phyloP scores from a whole-genome alignment of 2,329 filamentous ascomycete genomes.

The Ophiostoma sp. region DNA sequence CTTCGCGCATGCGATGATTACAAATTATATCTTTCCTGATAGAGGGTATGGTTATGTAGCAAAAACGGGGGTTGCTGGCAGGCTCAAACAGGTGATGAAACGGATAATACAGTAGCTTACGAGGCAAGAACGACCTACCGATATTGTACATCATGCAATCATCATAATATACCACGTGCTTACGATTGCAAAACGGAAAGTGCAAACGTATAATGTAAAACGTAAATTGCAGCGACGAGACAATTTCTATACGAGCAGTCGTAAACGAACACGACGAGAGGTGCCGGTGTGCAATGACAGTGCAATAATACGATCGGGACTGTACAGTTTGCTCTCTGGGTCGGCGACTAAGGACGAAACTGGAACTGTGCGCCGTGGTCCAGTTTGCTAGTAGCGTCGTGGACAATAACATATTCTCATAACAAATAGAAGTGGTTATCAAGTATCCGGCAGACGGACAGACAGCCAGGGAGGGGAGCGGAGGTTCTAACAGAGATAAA shows the following conservation, averaged over 20 bases:
- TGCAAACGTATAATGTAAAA: not conserved
- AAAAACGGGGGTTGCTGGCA: not conserved
- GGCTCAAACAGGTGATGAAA: slow-evolving; percentile 5
- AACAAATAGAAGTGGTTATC: not conserved
- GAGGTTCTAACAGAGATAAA: not conserved
- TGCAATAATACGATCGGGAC: not conserved
- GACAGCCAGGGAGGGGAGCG: not conserved
- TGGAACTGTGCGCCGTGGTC: slow-evolving; percentile 11
- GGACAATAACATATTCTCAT: not conserved
- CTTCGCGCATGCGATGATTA: not conserved
- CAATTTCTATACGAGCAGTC: not conserved
- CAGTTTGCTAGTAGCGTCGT: slow-evolving; percentile 3
- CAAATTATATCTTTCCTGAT: not conserved
- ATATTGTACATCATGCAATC: not conserved
- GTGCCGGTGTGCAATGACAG: not conserved
- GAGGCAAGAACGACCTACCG: not conserved
- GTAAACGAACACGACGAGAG: not conserved
- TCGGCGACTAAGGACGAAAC: slow-evolving; percentile 10
- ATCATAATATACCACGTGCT: not conserved
- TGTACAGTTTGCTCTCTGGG: not conserved
- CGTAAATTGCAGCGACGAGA: not conserved
- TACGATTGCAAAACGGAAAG: not conserved
- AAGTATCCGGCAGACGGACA: not conserved
- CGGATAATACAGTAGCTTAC: not conserved
- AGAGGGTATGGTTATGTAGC: not conserved